phyloP scores from a whole-genome alignment of 2,329 filamentous ascomycete genomes.

The Saccharata proteae region DNA sequence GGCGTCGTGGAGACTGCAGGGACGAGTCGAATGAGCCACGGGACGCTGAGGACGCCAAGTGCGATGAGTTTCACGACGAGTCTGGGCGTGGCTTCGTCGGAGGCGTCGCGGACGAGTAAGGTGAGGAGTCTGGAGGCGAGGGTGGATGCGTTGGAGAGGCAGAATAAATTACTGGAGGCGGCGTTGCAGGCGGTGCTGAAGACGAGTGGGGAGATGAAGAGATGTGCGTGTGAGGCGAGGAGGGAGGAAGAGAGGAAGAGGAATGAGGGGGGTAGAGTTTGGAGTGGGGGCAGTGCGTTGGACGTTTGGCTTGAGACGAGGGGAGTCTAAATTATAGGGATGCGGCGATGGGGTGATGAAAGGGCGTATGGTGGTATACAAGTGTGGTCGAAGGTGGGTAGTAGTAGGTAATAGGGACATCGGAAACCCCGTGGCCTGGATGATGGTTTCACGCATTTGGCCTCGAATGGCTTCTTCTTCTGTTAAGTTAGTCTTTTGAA shows the following conservation, averaged over 20 bases:
- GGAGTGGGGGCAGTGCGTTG: conserved; percentile 19
- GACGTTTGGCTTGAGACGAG: conserved; percentile 24
- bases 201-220: conserved; percentile 10
- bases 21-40: background rate
- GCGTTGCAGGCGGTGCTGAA: conserved; percentile 28
- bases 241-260: background rate
- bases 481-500: too few species aligned
- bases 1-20: conserved; percentile 2
- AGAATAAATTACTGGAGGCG: conserved; percentile 27
- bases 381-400: too few species aligned
- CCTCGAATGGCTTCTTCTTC: too few species aligned
- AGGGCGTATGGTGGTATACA: too few species aligned
- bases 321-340: conserved; percentile 6
- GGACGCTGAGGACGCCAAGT: conserved; percentile 4
- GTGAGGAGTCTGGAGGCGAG: conserved; percentile 11
- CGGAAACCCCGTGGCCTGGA: too few species aligned
- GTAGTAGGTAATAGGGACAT: too few species aligned
- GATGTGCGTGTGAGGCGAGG: conserved; percentile 5
- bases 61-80: conserved; percentile 5
- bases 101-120: background rate
- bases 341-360: too few species aligned
- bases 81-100: background rate
- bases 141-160: conserved; percentile 26
- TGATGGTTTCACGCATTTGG: too few species aligned
- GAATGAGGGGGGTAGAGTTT: background rate